Evolutionary conservation across 2,329 filamentous ascomycete genomes (phyloP).

Genomic region (Fusarium sp.): DNA sequence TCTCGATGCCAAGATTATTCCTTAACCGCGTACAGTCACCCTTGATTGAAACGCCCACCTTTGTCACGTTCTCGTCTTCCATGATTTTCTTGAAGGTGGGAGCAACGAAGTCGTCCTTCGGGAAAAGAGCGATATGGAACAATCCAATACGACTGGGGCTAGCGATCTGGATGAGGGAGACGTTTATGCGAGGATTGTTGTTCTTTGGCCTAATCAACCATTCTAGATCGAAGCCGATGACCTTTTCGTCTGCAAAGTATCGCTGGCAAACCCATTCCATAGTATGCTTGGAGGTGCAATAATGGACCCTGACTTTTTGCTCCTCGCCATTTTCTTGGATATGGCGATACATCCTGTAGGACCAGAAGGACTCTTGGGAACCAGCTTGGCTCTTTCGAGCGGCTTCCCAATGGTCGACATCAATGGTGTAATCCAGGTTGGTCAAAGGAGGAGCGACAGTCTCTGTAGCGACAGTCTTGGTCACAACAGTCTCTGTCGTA

Average conservation of each 20-base stretch:
- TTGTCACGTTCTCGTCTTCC: conserved; percentile 75
- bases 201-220: conserved; percentile 70
- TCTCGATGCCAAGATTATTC: conserved; percentile 72
- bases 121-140: conserved; percentile 80
- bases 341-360: conserved; percentile 73
- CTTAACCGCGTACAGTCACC: conserved; percentile 76
- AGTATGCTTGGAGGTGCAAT: conserved; percentile 75
- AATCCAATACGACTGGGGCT: conserved; percentile 80
- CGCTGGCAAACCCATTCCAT: conserved; percentile 73
- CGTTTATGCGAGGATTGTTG: conserved; percentile 69
- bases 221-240: conserved; percentile 92
- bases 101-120: conserved; percentile 69
- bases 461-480: background rate
- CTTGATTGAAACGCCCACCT: conserved; percentile 80
- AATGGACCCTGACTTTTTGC: conserved; percentile 75
- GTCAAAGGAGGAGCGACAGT: conserved; percentile 43
- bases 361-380: conserved; percentile 71
- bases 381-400: conserved; percentile 61
- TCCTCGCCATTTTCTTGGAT: conserved; percentile 54
- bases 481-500: background rate
- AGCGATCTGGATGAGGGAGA: conserved; percentile 86
- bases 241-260: conserved; percentile 74
- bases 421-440: conserved; percentile 48
- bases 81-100: conserved; percentile 78
- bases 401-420: conserved; percentile 48